Evolutionary conservation across 176 grass and related monocot genomes (phyloP).

Genomic region (Cenchrus purpureus): DNA sequence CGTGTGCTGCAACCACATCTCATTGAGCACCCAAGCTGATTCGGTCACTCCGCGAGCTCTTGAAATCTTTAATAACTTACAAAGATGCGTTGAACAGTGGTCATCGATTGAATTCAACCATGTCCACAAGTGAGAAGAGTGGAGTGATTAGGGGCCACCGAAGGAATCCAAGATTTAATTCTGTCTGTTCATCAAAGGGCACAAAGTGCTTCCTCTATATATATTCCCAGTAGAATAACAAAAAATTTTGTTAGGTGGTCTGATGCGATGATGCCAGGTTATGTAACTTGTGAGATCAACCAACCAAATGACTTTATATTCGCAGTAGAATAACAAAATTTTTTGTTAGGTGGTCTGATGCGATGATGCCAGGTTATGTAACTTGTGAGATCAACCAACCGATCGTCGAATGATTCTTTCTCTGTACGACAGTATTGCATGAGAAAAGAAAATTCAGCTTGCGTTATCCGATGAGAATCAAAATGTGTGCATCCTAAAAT

Average conservation of each 20-base stretch:
- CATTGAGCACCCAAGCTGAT: slow-evolving; percentile 43
- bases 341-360: no score
- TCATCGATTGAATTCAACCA: slow-evolving; percentile 33
- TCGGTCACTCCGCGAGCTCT: slow-evolving; percentile 55
- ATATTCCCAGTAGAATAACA: slow-evolving; percentile 3
- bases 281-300: no score
- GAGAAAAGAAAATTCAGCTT: no score
- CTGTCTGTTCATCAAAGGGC: slow-evolving; percentile 44
- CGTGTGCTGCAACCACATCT: slow-evolving; percentile 48
- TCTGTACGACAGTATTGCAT: no score
- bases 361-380: no score
- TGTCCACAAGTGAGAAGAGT: slow-evolving; percentile 25
- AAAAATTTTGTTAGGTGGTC: background rate
- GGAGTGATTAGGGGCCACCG: slow-evolving; percentile 30
- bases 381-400: no score
- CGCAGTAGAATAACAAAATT: no score
- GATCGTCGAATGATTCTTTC: no score
- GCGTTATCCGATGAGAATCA: no score
- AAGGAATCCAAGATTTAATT: slow-evolving; percentile 51
- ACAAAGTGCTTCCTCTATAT: slow-evolving; percentile 40
- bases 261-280: no score
- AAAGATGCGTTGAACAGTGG: slow-evolving; percentile 37
- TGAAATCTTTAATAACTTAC: slow-evolving; percentile 37
- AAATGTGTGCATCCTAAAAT: no score
- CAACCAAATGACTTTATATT: no score